Conservation (phyloP, 2,329 filamentous ascomycete species). For the Paraphaeosphaeria sporulosa region DNA sequence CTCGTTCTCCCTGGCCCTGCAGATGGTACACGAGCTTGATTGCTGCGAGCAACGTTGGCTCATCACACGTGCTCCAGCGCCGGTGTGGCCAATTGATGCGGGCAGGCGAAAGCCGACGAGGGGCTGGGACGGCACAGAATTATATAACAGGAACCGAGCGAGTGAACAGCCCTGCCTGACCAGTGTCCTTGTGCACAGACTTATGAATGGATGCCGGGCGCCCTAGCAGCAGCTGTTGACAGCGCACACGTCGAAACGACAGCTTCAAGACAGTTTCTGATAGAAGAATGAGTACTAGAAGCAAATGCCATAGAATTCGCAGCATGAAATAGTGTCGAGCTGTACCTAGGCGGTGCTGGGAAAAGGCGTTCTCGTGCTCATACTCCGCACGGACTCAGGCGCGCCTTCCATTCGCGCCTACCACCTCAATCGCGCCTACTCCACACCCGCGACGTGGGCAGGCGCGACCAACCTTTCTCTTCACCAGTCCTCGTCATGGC, state of each 20-base stretch:
- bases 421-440: conserved; percentile 23
- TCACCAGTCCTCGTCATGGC: conserved; percentile 47
- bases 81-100: conserved; percentile 30
- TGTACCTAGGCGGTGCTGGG: conserved; percentile 15
- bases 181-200: conserved; percentile 15
- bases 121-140: conserved; percentile 41
- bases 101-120: conserved; percentile 27
- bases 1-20: conserved; percentile 9
- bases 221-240: conserved; percentile 2
- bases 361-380: no score
- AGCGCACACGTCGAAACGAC: neutral
- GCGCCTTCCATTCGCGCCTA: conserved; percentile 26
- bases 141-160: conserved; percentile 37
- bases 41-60: conserved; percentile 11
- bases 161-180: conserved; percentile 30
- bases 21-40: conserved; percentile 19
- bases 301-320: neutral
- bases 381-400: no score
- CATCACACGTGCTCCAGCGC: conserved; percentile 28
- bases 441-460: conserved; percentile 36
- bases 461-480: conserved; percentile 31
- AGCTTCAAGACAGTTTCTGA: conserved; percentile 5
- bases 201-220: conserved; percentile 17
- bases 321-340: neutral
- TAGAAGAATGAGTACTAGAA: conserved; percentile 10